Percentiles rank a stretch among this genome's conserved stretches.
These are phyloP conservation scores for Parietichytrium sp. DNA, from an alignment of 108 stramenopile species.

Conservation along the genomic window DNA sequence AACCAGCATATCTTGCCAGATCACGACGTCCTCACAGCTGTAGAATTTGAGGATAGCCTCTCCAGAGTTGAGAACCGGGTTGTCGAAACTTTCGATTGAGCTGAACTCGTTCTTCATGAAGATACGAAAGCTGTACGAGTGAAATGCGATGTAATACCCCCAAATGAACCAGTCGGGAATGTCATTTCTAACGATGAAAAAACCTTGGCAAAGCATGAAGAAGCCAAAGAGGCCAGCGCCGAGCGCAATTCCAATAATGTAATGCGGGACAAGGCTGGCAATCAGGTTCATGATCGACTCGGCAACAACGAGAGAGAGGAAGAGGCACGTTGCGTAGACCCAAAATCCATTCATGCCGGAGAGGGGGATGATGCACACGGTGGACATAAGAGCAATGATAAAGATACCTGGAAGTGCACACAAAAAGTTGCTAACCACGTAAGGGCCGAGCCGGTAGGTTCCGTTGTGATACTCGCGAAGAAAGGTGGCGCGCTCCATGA, in stretches of 20 bases:
- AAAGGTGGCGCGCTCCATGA: constrained; percentile 59
- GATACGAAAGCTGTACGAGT: constrained; percentile 26
- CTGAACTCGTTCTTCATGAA: constrained; percentile 39
- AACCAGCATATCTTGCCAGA: background rate
- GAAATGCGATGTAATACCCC: constrained; percentile 39
- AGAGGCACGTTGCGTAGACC: constrained; percentile 11
- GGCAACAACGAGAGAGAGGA: background rate
- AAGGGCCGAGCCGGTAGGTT: constrained; percentile 44
- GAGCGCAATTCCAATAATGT: constrained; percentile 43
- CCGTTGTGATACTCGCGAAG: constrained; percentile 62
- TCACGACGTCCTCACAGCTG: background rate
- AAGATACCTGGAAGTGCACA: constrained; percentile 1
- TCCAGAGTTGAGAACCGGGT: background rate
- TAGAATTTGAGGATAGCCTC: constrained; percentile 35
- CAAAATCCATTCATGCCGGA: constrained; percentile 11
- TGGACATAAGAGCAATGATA: constrained; percentile 26
- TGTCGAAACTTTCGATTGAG: constrained; percentile 3
- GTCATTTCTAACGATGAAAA: constrained; percentile 21
- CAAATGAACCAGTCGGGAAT: constrained; percentile 41
- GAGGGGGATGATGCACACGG: background rate
- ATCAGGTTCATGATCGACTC: constrained; percentile 33
- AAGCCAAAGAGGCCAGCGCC: constrained; percentile 24
- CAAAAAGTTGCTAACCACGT: background rate
- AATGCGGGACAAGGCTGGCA: constrained; percentile 20
- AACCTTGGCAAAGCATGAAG: constrained; percentile 31